Evolutionary conservation across 1,139 yeast species (phyloP).

Genomic region (Lodderomyces theae): DNA sequence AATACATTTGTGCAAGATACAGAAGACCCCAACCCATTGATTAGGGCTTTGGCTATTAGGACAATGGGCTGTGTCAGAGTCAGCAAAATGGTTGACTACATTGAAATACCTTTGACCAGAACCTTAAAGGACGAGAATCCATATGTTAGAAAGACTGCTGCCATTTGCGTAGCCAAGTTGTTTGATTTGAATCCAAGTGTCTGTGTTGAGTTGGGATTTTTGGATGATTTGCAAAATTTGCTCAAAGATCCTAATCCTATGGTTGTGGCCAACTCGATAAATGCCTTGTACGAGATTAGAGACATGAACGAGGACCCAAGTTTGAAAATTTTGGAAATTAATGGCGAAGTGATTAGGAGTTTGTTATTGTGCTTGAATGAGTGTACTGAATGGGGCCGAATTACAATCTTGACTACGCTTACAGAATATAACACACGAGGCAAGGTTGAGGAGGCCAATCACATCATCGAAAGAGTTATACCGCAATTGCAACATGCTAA

Average conservation of each 20-base stretch:
- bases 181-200: slow-evolving; percentile 80
- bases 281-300: slow-evolving; percentile 79
- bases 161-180: slow-evolving; percentile 92
- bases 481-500: slow-evolving; percentile 98
- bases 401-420: slow-evolving; percentile 80
- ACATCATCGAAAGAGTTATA: slow-evolving; percentile 83
- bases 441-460: slow-evolving; percentile 67
- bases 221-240: slow-evolving; percentile 65
- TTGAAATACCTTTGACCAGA: slow-evolving; percentile 83
- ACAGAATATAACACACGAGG: slow-evolving; percentile 58
- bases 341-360: slow-evolving; percentile 52
- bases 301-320: slow-evolving; percentile 57
- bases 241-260: slow-evolving; percentile 89
- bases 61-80: slow-evolving; percentile 99
- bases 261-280: slow-evolving; percentile 94
- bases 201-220: slow-evolving; percentile 85
- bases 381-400: slow-evolving; percentile 99
- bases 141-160: slow-evolving; percentile 96
- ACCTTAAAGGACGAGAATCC: slow-evolving; percentile 93
- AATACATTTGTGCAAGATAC: slow-evolving; percentile 96
- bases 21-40: slow-evolving; percentile 94
- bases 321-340: slow-evolving; percentile 38
- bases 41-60: slow-evolving; percentile 92
- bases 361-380: slow-evolving; percentile 85
- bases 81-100: slow-evolving; percentile 90